These are phyloP conservation scores for Lepidium campestre DNA, from an alignment of 441 rosid genomes.

Conservation along the genomic window DNA sequence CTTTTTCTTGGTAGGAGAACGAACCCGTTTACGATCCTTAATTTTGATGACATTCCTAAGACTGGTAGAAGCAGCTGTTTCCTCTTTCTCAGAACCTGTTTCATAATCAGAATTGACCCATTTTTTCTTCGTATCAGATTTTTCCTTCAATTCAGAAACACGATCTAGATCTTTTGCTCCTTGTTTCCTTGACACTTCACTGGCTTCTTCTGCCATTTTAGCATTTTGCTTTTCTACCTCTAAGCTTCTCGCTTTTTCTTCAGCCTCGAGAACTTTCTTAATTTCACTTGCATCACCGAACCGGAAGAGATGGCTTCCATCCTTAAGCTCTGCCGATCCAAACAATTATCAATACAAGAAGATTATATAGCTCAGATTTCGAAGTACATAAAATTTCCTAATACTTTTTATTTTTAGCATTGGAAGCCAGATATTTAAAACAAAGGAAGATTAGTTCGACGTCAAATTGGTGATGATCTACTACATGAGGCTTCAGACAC, in stretches of 20 bases:
- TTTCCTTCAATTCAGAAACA: conserved; percentile 15
- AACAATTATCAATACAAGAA: neutral
- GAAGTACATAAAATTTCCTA: neutral
- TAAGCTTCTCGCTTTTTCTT: conserved; percentile 11
- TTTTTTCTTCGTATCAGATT: conserved; percentile 1
- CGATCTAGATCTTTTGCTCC: neutral
- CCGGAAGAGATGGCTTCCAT: conserved; percentile 57
- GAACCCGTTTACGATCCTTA: conserved; percentile 22
- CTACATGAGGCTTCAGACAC: neutral
- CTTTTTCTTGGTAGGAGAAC: conserved; percentile 21
- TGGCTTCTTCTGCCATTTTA: neutral
- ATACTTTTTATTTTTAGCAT: neutral
- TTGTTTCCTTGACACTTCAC: conserved; percentile 5
- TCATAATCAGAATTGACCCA: neutral
- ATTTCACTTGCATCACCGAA: conserved; percentile 52
- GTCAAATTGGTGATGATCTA: neutral
- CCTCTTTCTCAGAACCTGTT: conserved; percentile 4
- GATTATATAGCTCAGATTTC: conserved; percentile 10
- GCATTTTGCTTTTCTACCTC: neutral
- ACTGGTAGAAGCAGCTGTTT: neutral
- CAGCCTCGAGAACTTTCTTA: conserved; percentile 20
- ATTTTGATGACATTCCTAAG: conserved; percentile 21
- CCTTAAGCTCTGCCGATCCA: conserved; percentile 44
- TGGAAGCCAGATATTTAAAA: neutral
- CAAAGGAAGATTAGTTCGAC: neutral